Conservation (phyloP, 179 eudicot genomes). For the Silene vulgaris region DNA sequence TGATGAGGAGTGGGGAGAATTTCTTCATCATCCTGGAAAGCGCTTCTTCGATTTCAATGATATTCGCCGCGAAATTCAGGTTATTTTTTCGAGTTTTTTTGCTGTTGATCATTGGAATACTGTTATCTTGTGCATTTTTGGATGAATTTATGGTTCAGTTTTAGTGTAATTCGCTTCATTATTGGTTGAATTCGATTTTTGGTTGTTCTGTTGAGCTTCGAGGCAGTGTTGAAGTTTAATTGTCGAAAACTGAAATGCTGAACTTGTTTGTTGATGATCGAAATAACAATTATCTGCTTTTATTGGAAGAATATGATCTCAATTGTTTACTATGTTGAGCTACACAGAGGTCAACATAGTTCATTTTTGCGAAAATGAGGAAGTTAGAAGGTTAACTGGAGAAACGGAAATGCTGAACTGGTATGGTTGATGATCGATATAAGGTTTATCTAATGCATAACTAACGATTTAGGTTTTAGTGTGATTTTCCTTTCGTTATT, state of each 20-base stretch:
- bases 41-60: conserved; percentile 57
- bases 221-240: neutral
- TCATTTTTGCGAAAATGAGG: neutral
- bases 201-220: neutral
- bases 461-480: neutral
- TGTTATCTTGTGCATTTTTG: neutral
- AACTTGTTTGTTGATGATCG: neutral
- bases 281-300: no score
- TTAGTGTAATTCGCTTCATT: neutral
- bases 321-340: neutral
- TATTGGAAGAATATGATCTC: neutral
- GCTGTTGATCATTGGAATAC: neutral
- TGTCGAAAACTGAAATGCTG: neutral
- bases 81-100: conserved; percentile 7
- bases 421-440: neutral
- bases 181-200: neutral
- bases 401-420: neutral
- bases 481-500: neutral
- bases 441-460: no score
- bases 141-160: neutral
- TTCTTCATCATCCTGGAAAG: conserved; percentile 68
- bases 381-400: neutral
- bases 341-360: neutral
- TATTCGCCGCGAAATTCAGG: conserved; percentile 78
- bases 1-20: conserved; percentile 87